phyloP scores from a whole-genome alignment of 2,329 filamentous ascomycete genomes.

The Xylariales sp. region DNA sequence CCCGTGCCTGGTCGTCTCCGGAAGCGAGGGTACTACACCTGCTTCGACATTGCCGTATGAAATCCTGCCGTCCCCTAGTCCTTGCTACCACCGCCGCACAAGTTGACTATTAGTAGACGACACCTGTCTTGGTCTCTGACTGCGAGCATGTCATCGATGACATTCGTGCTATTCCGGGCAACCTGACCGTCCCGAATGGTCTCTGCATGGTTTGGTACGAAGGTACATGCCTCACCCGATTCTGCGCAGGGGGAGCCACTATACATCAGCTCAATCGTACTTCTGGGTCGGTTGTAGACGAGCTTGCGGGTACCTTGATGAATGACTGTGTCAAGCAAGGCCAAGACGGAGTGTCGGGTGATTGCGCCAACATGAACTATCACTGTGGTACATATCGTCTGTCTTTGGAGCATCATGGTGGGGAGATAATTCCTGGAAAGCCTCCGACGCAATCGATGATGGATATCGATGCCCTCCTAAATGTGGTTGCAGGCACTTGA shows the following conservation, averaged over 20 bases:
- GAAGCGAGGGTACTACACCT: slow-evolving; percentile 11
- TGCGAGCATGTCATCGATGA: slow-evolving; percentile 8
- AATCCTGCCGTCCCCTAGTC: no score
- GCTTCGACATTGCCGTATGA: slow-evolving; percentile 2
- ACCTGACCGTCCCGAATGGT: slow-evolving; percentile 2
- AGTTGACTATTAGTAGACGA: background rate
- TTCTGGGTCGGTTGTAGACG: slow-evolving; percentile 3
- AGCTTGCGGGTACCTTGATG: slow-evolving; percentile 3
- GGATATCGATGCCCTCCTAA: background rate
- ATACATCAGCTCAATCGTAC: slow-evolving; percentile 3
- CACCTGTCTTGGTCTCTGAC: slow-evolving; percentile 2
- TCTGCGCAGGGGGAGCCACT: slow-evolving; percentile 7
- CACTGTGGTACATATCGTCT: slow-evolving; percentile 10
- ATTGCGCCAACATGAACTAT: slow-evolving; percentile 7
- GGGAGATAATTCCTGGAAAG: background rate
- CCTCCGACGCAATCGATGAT: background rate
- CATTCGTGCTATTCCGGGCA: background rate
- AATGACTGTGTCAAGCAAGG: slow-evolving; percentile 3
- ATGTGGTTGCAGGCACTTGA: background rate
- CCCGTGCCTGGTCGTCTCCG: background rate
- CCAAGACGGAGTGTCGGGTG: slow-evolving; percentile 9
- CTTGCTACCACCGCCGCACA: no score
- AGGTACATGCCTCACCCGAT: slow-evolving; percentile 9
- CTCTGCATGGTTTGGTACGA: slow-evolving; percentile 9
- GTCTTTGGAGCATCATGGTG: slow-evolving; percentile 7